These are phyloP conservation scores for Saccharum officinarum DNA, from an alignment of 176 grass and related monocot species.

Conservation along the genomic window DNA sequence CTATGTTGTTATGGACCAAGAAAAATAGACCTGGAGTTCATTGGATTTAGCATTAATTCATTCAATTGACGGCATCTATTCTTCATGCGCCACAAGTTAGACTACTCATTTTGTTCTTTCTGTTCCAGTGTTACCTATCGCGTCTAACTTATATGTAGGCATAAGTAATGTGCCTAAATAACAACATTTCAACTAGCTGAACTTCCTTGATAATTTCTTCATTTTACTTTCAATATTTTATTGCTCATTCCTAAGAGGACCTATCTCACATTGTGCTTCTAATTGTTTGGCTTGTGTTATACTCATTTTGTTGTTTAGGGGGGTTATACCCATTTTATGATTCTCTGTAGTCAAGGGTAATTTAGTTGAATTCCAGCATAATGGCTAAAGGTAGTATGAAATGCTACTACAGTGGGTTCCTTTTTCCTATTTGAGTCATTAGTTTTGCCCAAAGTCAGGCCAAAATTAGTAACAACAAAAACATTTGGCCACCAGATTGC, in stretches of 20 bases:
- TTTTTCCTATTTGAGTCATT: background rate
- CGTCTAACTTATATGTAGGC: background rate
- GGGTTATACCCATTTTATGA: background rate
- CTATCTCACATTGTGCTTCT: background rate
- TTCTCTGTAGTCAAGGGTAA: background rate
- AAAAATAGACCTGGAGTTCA: conserved; percentile 9
- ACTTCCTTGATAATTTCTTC: background rate
- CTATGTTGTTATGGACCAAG: background rate
- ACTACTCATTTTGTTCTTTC: background rate
- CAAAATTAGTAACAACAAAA: background rate
- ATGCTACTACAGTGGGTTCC: background rate
- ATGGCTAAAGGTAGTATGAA: background rate
- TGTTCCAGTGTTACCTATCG: background rate
- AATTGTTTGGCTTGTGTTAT: conserved; percentile 3
- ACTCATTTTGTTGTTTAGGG: background rate
- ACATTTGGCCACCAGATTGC: background rate
- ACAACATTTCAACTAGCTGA: conserved; percentile 20
- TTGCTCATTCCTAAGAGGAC: background rate
- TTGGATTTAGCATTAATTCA: conserved; percentile 11
- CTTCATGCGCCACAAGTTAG: background rate
- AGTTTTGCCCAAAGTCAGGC: background rate
- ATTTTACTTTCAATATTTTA: background rate
- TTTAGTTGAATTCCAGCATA: background rate
- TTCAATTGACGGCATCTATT: conserved; percentile 20
- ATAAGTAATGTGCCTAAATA: conserved; percentile 8